Base-by-base conservation (phyloP, 257 asterid genomes). In the Scutellaria baicalensis region DNA sequence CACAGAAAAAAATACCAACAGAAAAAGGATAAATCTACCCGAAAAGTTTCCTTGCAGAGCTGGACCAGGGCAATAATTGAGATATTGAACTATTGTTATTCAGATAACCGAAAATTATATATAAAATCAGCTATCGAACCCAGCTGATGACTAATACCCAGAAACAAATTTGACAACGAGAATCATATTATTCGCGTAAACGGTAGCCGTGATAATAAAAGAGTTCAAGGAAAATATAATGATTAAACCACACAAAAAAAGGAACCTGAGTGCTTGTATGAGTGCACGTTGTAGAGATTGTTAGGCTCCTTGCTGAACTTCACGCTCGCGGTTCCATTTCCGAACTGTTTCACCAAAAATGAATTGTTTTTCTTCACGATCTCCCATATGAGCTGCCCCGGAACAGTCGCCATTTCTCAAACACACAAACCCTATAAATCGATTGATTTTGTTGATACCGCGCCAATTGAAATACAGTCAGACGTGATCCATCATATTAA, bases 341-440 rank as follows among this genome's bases (percentile, higher is more conserved):
- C 97, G 42, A 89, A 92, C 87, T 92, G 80, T 76, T 89, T 92
- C 65, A 89, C 96, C 84, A 87, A 72, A 59, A 87, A 92, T 1
- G 82, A 86, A 64, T 89, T 92, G 77, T 87, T 88, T 40, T 86
- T 92, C 90, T 90, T 92, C 78, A 92, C 96, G 79, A 92, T 92
- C 91, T 92, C 98, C 98, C 98, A 92, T 2, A 92, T 85, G 73
- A 92, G 80, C 69, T 88, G 98, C 68, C 96, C 98, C 1, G 98
- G 92, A 1, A 92, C 89, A 44, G 90, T 84, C 72, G 96, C 81
- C 98, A 92, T 92, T 71, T 74, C 78, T 63, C 51, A 73, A 33
- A 17, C 71, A 47, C 61, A 48, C 21, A 72, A 60, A 71, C 67
- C 55, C 71, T 68, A 70, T 4, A 21, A 50, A 9, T 54, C 17